Conservation (phyloP, 257 asterid genomes). For the Rubia yunnanensis region DNA sequence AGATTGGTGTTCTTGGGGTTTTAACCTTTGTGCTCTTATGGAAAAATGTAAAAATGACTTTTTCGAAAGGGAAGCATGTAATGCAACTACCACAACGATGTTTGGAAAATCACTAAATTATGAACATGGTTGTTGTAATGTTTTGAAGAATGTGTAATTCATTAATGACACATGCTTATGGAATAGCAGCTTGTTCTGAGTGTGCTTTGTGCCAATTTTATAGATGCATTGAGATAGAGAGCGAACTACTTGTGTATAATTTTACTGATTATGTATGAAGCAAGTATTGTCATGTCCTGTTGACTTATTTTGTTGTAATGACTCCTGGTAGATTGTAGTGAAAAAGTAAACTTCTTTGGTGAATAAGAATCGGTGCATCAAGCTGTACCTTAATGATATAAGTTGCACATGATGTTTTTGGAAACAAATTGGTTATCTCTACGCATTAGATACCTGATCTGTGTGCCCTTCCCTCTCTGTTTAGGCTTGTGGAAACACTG, state of each 20-base stretch:
- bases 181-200: too few relatives aligned
- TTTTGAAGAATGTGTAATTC: neutral
- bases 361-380: neutral
- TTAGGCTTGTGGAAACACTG: conserved; percentile 86
- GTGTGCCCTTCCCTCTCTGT: conserved; percentile 15
- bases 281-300: neutral
- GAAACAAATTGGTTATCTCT: neutral
- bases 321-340: neutral
- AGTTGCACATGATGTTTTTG: neutral
- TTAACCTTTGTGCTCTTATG: neutral
- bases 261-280: neutral
- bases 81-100: neutral
- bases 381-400: neutral
- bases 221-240: neutral
- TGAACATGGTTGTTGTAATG: neutral
- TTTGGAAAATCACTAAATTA: neutral
- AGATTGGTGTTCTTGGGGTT: conserved; percentile 1
- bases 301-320: neutral
- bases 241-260: neutral
- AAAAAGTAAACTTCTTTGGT: neutral
- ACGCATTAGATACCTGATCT: neutral
- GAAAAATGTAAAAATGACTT: neutral
- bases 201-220: neutral
- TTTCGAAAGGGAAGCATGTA: neutral
- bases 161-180: neutral